Evolutionary conservation across 2,329 filamentous ascomycete genomes (phyloP), one percentile per base, ranked within the genome.

Genomic region (Aspergillus persii): DNA sequence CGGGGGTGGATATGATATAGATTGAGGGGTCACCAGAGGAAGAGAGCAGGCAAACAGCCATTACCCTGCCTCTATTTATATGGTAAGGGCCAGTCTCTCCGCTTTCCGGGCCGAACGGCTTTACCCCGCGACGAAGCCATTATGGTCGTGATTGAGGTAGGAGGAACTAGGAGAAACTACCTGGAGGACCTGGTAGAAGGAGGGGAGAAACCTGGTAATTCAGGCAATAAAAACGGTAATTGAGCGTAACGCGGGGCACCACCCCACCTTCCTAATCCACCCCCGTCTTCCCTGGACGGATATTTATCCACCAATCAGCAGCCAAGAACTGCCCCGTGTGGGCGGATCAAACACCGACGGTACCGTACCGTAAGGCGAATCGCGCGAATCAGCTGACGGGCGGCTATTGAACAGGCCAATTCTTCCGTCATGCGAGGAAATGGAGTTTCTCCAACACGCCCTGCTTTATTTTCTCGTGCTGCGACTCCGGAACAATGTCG

Each of bases 281-380:
- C 23, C 15, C 30, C 2, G 39, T 46, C 18, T 44, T 33, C 41
- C 8, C 23, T 53, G 47, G 52, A 30, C 18, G 8, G 31, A 23
- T 26, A 53, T 46, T 57, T 56, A 8, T 53, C 58, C 58, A 50
- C 58, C 58, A 60, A 60, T 60, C 30, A 57, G n/a, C 5, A 23
- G 9, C 46, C 46, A 23, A 2, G 27, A 11, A 15, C 18, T 27
- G 2, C 46, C 41, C 31, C 9, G 33, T 23, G 23, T 53, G 50
- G 56, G 56, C 50, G 29, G 23, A 54, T 50, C 57, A 58, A 53
- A 46, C 15, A 11, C 57, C 57, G 57, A 58, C 41, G 15, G 18
- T 41, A 47, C 27, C 12, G 26, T 47, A 47, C 44, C 18, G 18
- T 9, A 47, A 23, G 36, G 50, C 18, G 9, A 47, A 44, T 44